phyloP scores from a whole-genome alignment of 306 rosid species.

The Abrus pulchellus region DNA sequence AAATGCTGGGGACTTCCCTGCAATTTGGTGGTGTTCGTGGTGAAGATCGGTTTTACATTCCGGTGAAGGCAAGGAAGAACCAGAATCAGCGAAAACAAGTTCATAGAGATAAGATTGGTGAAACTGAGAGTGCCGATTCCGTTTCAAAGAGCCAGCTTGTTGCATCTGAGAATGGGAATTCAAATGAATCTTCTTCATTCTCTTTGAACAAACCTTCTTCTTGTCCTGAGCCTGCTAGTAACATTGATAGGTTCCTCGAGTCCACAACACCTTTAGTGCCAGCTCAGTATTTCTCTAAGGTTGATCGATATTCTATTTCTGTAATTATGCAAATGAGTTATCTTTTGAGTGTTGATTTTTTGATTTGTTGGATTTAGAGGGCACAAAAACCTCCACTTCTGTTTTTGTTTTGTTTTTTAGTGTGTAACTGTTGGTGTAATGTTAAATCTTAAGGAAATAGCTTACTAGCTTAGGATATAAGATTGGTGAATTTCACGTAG shows the following conservation, averaged over 20 bases:
- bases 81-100: slow-evolving; percentile 66
- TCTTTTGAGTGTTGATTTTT: slow-evolving; percentile 32
- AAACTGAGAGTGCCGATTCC: slow-evolving; percentile 57
- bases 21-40: slow-evolving; percentile 68
- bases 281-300: slow-evolving; percentile 87
- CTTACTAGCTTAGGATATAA: slow-evolving; percentile 18
- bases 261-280: slow-evolving; percentile 77
- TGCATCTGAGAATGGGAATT: slow-evolving; percentile 52
- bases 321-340: background rate
- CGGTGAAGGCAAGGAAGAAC: slow-evolving; percentile 73
- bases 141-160: slow-evolving; percentile 44
- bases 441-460: slow-evolving; percentile 13
- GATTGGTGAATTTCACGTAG: slow-evolving; percentile 6
- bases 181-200: slow-evolving; percentile 46
- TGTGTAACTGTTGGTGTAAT: slow-evolving; percentile 9
- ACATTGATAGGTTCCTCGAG: slow-evolving; percentile 76
- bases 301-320: slow-evolving; percentile 53
- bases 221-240: slow-evolving; percentile 52
- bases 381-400: slow-evolving; percentile 7
- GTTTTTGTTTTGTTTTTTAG: slow-evolving; percentile 18
- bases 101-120: slow-evolving; percentile 62
- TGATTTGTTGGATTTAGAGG: slow-evolving; percentile 17
- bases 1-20: slow-evolving; percentile 72
- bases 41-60: slow-evolving; percentile 72
- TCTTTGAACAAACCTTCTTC: slow-evolving; percentile 49